Percentiles rank a stretch among this genome's conserved stretches.
Evolutionary conservation across 1,139 yeast species (phyloP).

Genomic region (Protomyces gravidus): DNA sequence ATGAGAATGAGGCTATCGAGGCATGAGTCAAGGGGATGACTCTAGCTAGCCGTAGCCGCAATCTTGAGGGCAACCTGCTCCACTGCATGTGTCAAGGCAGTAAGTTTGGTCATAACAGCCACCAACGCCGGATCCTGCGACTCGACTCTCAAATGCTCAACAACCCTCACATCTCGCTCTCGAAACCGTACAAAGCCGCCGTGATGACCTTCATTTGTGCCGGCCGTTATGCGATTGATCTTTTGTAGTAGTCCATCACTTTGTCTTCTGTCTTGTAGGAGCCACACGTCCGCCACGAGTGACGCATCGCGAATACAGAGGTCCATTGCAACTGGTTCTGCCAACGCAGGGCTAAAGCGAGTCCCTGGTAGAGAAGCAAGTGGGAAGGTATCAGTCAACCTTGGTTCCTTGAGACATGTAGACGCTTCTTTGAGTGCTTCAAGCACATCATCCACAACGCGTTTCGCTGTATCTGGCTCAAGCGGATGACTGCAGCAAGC

Average conservation of each 20-base stretch:
- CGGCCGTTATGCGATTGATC: neutral
- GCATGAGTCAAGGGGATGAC: neutral
- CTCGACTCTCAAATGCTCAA: conserved; percentile 44
- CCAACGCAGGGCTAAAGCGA: conserved; percentile 15
- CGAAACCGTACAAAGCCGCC: conserved; percentile 18
- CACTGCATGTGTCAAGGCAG: conserved; percentile 32
- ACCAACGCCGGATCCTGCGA: conserved; percentile 49
- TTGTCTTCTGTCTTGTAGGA: conserved; percentile 7
- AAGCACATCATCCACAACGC: conserved; percentile 11
- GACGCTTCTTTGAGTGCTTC: conserved; percentile 6
- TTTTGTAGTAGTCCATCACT: neutral
- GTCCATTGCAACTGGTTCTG: conserved; percentile 15
- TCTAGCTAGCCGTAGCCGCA: conserved; percentile 3
- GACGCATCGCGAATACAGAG: conserved; percentile 23
- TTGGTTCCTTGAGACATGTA: neutral
- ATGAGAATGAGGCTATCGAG: neutral
- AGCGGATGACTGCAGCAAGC: conserved; percentile 9
- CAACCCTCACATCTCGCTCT: conserved; percentile 39
- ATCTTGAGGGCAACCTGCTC: conserved; percentile 19
- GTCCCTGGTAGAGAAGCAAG: conserved; percentile 6
- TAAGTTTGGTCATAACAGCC: conserved; percentile 46
- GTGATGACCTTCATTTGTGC: neutral
- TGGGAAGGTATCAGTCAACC: conserved; percentile 7
- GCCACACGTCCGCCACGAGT: conserved; percentile 15
- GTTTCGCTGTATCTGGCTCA: conserved; percentile 9